Conservation (phyloP, 371 early-diverging fungal species). For the Mortierella sp. region DNA sequence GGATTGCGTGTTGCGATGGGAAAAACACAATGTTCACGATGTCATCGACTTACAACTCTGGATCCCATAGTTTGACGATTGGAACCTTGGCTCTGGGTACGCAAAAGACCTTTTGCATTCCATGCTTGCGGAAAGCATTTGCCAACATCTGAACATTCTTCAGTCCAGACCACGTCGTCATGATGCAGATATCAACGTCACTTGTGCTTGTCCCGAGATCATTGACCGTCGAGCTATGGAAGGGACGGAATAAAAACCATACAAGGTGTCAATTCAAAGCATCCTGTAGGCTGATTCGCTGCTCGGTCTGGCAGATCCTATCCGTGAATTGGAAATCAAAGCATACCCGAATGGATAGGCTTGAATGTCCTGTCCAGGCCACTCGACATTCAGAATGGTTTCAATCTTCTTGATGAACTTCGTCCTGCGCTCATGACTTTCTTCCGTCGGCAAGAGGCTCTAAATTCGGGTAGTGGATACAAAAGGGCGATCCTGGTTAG, state of each 20-base stretch:
- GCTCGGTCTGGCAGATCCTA: neutral
- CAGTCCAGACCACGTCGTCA: conserved; percentile 65
- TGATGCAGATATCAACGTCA: conserved; percentile 75
- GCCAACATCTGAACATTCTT: conserved; percentile 64
- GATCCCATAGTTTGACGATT: conserved; percentile 74
- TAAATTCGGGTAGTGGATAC: neutral
- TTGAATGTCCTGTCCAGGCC: conserved; percentile 55
- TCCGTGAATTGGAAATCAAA: neutral
- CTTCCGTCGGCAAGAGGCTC: conserved; percentile 51
- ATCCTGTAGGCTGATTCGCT: neutral
- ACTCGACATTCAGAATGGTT: conserved; percentile 37
- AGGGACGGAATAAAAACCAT: neutral
- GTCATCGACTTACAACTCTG: conserved; percentile 64
- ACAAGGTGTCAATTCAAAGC: neutral
- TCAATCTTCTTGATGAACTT: conserved; percentile 46
- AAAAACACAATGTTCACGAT: neutral
- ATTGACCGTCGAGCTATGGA: conserved; percentile 70
- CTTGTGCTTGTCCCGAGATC: conserved; percentile 66
- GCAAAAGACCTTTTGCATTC: conserved; percentile 67
- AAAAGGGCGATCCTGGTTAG: neutral
- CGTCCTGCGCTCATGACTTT: conserved; percentile 50
- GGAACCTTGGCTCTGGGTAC: conserved; percentile 77
- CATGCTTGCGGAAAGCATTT: conserved; percentile 61
- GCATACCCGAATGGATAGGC: conserved; percentile 59
- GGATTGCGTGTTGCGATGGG: too few relatives aligned